Base-by-base conservation (phyloP, 805 yeast species). In the Metschnikowia amazonensis region DNA sequence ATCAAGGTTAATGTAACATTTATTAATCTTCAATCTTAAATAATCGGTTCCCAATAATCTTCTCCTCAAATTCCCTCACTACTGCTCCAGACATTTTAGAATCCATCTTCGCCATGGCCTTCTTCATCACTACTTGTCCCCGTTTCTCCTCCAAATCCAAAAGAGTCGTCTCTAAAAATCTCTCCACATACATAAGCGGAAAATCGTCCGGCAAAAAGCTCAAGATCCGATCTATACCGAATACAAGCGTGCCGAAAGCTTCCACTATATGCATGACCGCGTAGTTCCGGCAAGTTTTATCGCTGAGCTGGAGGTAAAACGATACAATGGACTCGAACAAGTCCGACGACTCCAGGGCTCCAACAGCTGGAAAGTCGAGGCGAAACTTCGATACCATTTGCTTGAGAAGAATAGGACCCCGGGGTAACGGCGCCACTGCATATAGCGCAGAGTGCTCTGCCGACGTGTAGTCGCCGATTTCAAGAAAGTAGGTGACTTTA, bases 371-470 rank as follows among this genome's bases (percentile, higher is more conserved):
- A 10, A n/a, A 20, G 8, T 28, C 7, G n/a, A 34, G 16, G 27
- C 32, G 20, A 17, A 7, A 7, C 7, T n/a, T 23, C 18, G 21
- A 21, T 4, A 21, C 35, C 13, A 21, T 3, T 14, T 44, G 38
- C 3, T 43, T 38, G n/a, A 48, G 45, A 45, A 60, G 64, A 28
- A 51, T 57, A 5, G 50, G 43, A 1, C 33, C 42, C 5, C 52
- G 36, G 3, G 68, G 62, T 3, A 49, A 44, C 1, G 68, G 66
- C 5, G 63, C 48, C 8, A 44, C 43, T 3, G 53, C 56, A 34
- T 53, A 39, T 1, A 64, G 27, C 0, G 66, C 67, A 35, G 55
- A 51, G 42, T 54, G 57, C 39, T 71, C 76, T 3, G 74, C 73
- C 4, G 62, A 48, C 5, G 66, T 59, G 47, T 47, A 68, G 46